phyloP scores from a whole-genome alignment of 345 rosid species.

The Arabidopsis arenosa region DNA sequence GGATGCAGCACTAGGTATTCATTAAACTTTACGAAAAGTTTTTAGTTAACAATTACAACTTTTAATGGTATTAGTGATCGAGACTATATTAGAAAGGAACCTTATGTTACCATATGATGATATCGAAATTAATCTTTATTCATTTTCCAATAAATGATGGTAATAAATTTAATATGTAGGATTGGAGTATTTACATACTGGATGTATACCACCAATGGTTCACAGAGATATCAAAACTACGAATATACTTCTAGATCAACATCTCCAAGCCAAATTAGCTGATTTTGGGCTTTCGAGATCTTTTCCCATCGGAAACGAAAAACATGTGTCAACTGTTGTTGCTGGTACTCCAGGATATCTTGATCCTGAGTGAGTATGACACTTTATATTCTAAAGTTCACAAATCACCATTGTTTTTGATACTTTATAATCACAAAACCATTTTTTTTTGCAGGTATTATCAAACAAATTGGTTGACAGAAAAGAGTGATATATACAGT shows the following conservation, averaged over 20 bases:
- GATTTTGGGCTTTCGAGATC: slow-evolving; percentile 56
- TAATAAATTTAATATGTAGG: slow-evolving; percentile 33
- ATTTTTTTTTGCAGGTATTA: slow-evolving; percentile 39
- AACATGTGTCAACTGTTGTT: slow-evolving; percentile 39
- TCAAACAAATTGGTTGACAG: slow-evolving; percentile 41
- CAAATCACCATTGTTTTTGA: not conserved
- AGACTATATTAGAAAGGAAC: not conserved
- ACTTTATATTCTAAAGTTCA: not conserved
- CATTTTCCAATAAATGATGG: not conserved
- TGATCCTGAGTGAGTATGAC: slow-evolving; percentile 51
- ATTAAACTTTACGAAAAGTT: not conserved
- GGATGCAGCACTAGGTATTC: slow-evolving; percentile 56
- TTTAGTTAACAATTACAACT: not conserved
- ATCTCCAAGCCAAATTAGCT: slow-evolving; percentile 49
- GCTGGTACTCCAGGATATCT: slow-evolving; percentile 51
- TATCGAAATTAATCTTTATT: not conserved
- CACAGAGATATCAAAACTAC: slow-evolving; percentile 53
- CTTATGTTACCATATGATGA: not conserved
- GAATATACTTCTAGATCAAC: slow-evolving; percentile 51
- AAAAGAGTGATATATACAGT: slow-evolving; percentile 56
- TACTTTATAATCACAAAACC: not conserved
- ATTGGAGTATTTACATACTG: slow-evolving; percentile 51
- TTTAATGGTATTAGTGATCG: not conserved
- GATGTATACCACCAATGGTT: slow-evolving; percentile 54
- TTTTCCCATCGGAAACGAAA: slow-evolving; percentile 38